Conservation (phyloP, 2,329 filamentous ascomycete species). For the Aspergillus tanneri region DNA sequence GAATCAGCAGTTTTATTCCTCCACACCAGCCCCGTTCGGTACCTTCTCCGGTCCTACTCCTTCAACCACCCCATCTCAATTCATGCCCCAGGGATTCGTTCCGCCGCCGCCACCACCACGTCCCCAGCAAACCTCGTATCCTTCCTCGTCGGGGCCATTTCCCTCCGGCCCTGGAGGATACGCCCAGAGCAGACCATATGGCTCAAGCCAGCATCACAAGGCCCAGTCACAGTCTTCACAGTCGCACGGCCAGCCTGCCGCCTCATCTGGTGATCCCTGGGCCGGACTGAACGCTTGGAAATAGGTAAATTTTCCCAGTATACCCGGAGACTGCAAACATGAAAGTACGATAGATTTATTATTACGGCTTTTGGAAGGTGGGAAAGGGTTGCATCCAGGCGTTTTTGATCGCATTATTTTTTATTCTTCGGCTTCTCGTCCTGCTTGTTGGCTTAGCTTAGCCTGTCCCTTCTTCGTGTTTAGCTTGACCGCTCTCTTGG, state of each 20-base stretch:
- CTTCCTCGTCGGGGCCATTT: conserved; percentile 54
- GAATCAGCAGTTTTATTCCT: conserved; percentile 40
- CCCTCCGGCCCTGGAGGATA: conserved; percentile 56
- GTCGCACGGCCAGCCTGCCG: conserved; percentile 29
- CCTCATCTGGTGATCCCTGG: conserved; percentile 60
- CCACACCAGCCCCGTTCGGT: conserved; percentile 34
- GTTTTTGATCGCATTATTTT: conserved; percentile 7
- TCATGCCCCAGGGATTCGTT: conserved; percentile 63
- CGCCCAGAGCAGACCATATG: conserved; percentile 49
- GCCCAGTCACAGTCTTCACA: conserved; percentile 36
- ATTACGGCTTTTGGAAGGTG: background rate
- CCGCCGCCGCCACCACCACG: conserved; percentile 67
- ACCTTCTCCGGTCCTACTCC: conserved; percentile 37
- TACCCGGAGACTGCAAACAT: conserved; percentile 5
- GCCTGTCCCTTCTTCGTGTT: background rate
- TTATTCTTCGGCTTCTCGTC: background rate
- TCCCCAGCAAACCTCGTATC: conserved; percentile 52
- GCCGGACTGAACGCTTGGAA: conserved; percentile 70
- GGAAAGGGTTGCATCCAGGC: conserved; percentile 21
- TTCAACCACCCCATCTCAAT: conserved; percentile 42
- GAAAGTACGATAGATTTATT: conserved; percentile 25
- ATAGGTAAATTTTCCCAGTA: conserved; percentile 34
- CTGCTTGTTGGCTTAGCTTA: background rate
- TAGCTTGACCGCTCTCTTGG: background rate
- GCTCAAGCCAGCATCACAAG: conserved; percentile 37